Evolutionary conservation across 257 asterid genomes (phyloP), one percentile per base, ranked within the genome.

Genomic region (Jaltomata sinuosa): DNA sequence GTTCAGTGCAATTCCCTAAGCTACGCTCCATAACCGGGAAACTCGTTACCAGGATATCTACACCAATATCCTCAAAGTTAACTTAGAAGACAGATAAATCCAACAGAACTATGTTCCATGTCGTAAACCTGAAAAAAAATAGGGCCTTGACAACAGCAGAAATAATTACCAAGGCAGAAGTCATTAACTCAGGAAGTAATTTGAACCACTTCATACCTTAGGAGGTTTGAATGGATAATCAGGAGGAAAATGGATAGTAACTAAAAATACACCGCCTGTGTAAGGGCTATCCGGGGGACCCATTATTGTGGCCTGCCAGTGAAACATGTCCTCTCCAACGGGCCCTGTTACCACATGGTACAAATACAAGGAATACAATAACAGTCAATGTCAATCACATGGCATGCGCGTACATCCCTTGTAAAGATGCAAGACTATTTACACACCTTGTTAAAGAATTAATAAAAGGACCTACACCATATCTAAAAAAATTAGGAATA

Each of bases 241-340:
- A 1, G 94, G 95, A 86, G 97, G 97, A 49, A 93, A 93, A 88
- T 92, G 96, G 76, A 93, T 92, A 4, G 94, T 91, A 79, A 92
- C 93, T 83, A 92, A 81, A 85, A 92, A 92, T 86, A 93, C 96
- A 42, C 97, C 97, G 54, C 97, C 97, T 0, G 96, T 88, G 84
- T 92, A 93, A 84, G 96, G 97, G 84, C 96, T 93, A 69, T 91
- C 97, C 34, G 91, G 92, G 4, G 97, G 96, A 25, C 97, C 97
- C 97, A 93, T 93, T 83, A 93, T 92, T 1, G 97, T 93, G 64
- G 94, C 97, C 90, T 92, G 96, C 97, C 96, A 93, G 84, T 93
- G 96, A 82, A 93, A 93, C 94, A 92, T 92, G 89, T 93, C 97
- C 87, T 93, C 97, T 67, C 94, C 96, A 74, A 94, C 97, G 18